These are phyloP conservation scores for Murraya koenigii DNA, from an alignment of 345 rosid genomes.

Conservation along the genomic window DNA sequence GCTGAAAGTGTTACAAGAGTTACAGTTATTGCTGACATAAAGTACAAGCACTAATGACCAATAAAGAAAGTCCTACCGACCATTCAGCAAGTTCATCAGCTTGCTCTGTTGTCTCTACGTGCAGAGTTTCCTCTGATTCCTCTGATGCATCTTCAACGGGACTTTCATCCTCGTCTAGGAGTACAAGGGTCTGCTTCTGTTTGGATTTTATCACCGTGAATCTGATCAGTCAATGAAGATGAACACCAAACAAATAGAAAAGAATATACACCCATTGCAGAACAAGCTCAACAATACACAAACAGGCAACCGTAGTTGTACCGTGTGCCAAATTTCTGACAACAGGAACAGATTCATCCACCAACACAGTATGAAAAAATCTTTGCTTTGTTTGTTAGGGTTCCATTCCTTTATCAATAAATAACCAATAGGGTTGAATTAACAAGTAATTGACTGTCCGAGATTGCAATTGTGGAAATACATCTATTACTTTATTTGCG, in stretches of 20 bases:
- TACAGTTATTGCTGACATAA: constrained; percentile 14
- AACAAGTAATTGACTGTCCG: background rate
- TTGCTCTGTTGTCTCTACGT: constrained; percentile 28
- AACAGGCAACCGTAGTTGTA: background rate
- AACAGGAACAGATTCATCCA: background rate
- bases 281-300: constrained; percentile 7
- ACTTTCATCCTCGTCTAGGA: constrained; percentile 62
- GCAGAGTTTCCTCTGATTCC: constrained; percentile 46
- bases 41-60: background rate
- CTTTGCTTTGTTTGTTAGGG: background rate
- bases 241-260: background rate
- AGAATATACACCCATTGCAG: background rate
- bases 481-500: background rate
- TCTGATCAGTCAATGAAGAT: constrained; percentile 11
- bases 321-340: background rate
- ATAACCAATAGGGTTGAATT: background rate
- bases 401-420: background rate
- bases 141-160: constrained; percentile 28
- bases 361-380: background rate
- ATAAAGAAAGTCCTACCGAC: constrained; percentile 28
- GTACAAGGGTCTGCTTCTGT: constrained; percentile 54
- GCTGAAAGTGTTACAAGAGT: constrained; percentile 41
- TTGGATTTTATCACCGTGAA: constrained; percentile 10
- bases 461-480: background rate
- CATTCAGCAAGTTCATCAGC: constrained; percentile 43